A percentile compares a stretch with the other conserved stretches of the same genome.
These are phyloP conservation scores for Aurantiochytrium sp. DNA, from an alignment of 108 stramenopile species.

Conservation along the genomic window DNA sequence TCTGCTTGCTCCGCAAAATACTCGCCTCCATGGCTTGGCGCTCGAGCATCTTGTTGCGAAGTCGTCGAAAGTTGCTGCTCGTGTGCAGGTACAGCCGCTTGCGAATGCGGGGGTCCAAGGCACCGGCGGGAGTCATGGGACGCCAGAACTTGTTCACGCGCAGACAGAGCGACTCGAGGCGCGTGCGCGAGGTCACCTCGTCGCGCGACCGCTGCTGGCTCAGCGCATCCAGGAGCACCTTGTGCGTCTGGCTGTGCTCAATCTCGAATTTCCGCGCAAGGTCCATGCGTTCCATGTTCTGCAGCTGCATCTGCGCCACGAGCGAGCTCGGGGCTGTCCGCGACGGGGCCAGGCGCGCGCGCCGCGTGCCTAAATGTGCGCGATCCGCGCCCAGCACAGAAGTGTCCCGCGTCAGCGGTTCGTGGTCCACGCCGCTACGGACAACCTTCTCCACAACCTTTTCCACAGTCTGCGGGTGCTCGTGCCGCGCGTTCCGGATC, in stretches of 20 bases:
- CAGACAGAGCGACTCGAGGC: neutral
- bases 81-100: neutral
- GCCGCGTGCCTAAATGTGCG: neutral
- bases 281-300: neutral
- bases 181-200: neutral
- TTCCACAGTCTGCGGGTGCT: neutral
- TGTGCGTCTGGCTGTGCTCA: slow-evolving; percentile 26
- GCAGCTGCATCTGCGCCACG: neutral
- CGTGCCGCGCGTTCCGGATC: neutral
- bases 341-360: neutral
- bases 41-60: slow-evolving; percentile 5
- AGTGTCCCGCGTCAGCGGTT: neutral
- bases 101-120: neutral
- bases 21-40: slow-evolving; percentile 20
- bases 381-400: neutral
- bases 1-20: slow-evolving; percentile 1
- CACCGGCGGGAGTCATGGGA: neutral
- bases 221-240: neutral
- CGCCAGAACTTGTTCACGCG: slow-evolving; percentile 14
- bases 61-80: slow-evolving; percentile 4
- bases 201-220: neutral
- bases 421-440: neutral
- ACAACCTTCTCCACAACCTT: neutral
- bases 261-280: neutral
- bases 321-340: neutral